Evolutionary conservation across 164 flowering plant genomes (phyloP).

Genomic region (Euptelea pleiosperma): DNA sequence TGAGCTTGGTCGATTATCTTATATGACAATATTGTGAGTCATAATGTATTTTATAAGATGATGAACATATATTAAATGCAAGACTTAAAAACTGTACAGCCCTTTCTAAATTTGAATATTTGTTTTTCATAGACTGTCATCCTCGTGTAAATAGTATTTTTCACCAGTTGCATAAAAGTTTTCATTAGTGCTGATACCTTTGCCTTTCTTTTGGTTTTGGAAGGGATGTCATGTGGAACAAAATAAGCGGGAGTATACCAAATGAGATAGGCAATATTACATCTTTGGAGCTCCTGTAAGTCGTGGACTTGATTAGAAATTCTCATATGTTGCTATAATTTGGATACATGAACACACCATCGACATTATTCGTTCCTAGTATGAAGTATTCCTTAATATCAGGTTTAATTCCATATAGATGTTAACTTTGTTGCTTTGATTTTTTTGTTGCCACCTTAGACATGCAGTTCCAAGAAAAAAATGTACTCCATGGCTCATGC

Average conservation of each 20-base stretch:
- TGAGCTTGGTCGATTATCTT: constrained; percentile 59
- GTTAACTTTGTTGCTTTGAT: too few relatives aligned
- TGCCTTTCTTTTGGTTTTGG: constrained; percentile 9
- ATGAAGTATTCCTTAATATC: too few relatives aligned
- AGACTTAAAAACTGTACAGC: neutral
- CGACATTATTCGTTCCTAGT: too few relatives aligned
- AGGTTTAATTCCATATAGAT: too few relatives aligned
- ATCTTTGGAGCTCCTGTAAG: constrained; percentile 78
- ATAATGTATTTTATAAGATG: neutral
- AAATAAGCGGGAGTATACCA: constrained; percentile 76
- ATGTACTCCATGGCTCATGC: too few relatives aligned
- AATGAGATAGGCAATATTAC: constrained; percentile 80
- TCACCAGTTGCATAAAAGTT: neutral
- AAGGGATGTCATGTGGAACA: constrained; percentile 96
- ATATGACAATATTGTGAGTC: constrained; percentile 74
- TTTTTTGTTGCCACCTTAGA: neutral
- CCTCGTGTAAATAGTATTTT: neutral
- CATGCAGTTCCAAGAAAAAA: neutral
- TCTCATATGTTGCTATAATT: too few relatives aligned
- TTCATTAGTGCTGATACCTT: neutral
- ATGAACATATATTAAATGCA: neutral
- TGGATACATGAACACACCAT: too few relatives aligned
- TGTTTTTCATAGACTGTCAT: too few relatives aligned
- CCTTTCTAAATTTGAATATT: too few relatives aligned
- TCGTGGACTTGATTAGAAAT: constrained; percentile 11